Evolutionary conservation across 2,329 filamentous ascomycete genomes (phyloP), one percentile per base, ranked within the genome.

Genomic region (Lecanicillium sp.): DNA sequence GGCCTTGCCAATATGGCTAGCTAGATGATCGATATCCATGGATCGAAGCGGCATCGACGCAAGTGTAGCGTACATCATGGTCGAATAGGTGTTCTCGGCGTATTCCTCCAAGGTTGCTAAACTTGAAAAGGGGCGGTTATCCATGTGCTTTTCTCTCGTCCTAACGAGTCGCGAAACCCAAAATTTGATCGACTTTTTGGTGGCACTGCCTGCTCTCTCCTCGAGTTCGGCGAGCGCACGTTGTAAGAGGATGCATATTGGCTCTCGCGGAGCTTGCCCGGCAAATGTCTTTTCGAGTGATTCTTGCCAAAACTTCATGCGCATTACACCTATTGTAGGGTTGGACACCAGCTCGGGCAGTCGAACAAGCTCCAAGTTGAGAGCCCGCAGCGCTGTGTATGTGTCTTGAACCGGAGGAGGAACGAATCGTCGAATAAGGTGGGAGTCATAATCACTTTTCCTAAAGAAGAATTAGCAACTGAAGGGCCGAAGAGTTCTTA

Each of bases 271-370:
- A 2, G 92, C 89, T 1, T 70, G 68, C 22, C 83, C 84, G 2
- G 82, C 72, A 43, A 95, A 83, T 2, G 85, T 83, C 44, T 82
- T 80, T 38, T 82, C 75, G 37, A 98, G 68, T 4, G 85, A 79
- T 51, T 96, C 89, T 35, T 85, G 78, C 85, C 92, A 96, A 68
- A 96, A 96, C 59, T 95, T 86, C 62, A 95, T 82, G 47, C 92
- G 87, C 71, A 96, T 79, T 37, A 81, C 72, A 35, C 87, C 90
- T 44, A 96, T 85, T 4, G 82, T 83, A n/a, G 85, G 78, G 44
- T 84, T 92, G 33, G 85, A 92, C 15, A 92, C 89, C 11, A 85
- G 79, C 62, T 96, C 90, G 41, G 92, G 87, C 45, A 96, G 83
- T 41, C 85, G 78, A 32, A 90, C 85, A 43, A 95, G 76, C 59